Evolutionary conservation across 2,329 filamentous ascomycete species (phyloP).

Genomic region (Colletotrichum godetiae): DNA sequence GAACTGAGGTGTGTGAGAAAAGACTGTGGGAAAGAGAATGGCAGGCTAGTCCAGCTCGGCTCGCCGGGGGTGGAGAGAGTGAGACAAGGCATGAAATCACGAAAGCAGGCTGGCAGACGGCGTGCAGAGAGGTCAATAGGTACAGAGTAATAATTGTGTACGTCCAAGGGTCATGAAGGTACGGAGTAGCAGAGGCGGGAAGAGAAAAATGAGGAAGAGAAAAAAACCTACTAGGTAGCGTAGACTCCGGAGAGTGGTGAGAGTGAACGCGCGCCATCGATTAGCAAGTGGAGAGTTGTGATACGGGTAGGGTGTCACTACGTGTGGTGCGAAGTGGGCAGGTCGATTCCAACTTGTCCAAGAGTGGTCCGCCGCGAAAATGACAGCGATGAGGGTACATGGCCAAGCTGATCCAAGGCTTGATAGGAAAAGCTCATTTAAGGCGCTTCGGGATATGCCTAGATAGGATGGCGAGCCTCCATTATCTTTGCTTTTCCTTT

Average conservation of each 20-base stretch:
- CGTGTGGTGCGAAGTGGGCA: conserved; percentile 35
- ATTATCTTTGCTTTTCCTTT: background rate
- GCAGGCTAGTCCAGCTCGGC: conserved; percentile 30
- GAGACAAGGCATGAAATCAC: conserved; percentile 32
- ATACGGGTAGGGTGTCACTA: conserved; percentile 35
- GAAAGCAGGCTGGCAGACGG: conserved; percentile 37
- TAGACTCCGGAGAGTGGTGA: conserved; percentile 14
- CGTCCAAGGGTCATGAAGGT: conserved; percentile 16
- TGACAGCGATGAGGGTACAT: conserved; percentile 20
- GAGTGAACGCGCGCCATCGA: conserved; percentile 28
- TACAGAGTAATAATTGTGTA: background rate
- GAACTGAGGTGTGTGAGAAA: conserved; percentile 31
- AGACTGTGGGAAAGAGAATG: conserved; percentile 8
- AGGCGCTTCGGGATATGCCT: background rate
- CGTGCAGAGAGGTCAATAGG: conserved; percentile 22
- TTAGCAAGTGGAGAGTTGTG: conserved; percentile 33
- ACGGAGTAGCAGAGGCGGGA: conserved; percentile 4
- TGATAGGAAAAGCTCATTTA: conserved; percentile 7
- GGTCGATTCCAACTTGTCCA: background rate
- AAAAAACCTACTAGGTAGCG: conserved; percentile 3
- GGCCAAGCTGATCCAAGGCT: conserved; percentile 3
- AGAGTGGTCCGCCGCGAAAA: conserved; percentile 13
- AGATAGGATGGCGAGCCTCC: background rate
- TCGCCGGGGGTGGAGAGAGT: conserved; percentile 30
- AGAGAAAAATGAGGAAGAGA: background rate